Conservation (phyloP, 805 yeast species). For the Saturnispora sanitii region DNA sequence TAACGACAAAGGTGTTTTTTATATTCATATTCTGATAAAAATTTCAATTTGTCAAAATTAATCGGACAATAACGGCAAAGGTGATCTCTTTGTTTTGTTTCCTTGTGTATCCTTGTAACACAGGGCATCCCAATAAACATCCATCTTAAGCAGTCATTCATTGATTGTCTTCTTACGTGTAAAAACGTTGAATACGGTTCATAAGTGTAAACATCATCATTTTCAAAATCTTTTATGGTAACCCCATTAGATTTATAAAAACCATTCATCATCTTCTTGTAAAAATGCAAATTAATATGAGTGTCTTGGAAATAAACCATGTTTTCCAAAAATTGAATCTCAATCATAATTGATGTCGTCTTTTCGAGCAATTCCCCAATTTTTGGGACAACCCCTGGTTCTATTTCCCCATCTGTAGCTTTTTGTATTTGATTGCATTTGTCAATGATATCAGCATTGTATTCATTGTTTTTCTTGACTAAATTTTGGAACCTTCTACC, state of each 20-base stretch:
- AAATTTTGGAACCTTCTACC: no score
- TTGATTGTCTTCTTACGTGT: background rate
- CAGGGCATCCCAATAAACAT: background rate
- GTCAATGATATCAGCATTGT: no score
- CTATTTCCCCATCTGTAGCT: no score
- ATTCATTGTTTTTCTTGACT: no score
- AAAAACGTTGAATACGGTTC: background rate
- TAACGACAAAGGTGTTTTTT: background rate
- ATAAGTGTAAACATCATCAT: background rate
- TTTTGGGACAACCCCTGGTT: no score
- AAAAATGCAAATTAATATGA: background rate
- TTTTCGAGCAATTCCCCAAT: background rate
- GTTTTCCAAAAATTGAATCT: background rate
- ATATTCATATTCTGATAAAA: background rate
- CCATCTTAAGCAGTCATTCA: background rate
- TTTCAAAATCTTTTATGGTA: background rate
- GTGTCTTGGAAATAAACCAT: background rate
- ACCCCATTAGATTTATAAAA: background rate
- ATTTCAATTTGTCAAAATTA: background rate
- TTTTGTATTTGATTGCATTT: no score
- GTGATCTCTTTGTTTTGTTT: background rate
- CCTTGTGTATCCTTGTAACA: background rate
- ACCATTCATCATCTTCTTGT: background rate
- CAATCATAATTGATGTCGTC: background rate
- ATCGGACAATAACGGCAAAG: slow-evolving; percentile 2